Evolutionary conservation across 257 asterid genomes (phyloP).

Genomic region (Gentiana macrophylla): DNA sequence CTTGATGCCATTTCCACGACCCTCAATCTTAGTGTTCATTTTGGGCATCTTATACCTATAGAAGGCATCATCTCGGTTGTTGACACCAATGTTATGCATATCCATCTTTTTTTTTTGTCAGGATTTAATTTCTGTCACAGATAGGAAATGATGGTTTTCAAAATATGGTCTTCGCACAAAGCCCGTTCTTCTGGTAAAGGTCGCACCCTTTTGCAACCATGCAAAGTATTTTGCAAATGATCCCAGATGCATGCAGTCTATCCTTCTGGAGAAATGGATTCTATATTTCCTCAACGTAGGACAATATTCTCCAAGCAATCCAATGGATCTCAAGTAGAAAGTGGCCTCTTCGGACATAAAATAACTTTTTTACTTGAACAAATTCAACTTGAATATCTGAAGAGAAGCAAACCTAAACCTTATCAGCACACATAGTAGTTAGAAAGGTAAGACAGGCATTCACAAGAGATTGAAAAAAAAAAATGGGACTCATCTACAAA

Average conservation of each 20-base stretch:
- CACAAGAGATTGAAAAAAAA: no score
- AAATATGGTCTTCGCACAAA: slow-evolving; percentile 3
- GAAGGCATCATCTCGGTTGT: slow-evolving; percentile 85
- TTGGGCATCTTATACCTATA: slow-evolving; percentile 83
- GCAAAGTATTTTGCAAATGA: slow-evolving; percentile 18
- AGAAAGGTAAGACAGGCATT: no score
- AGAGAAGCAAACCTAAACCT: slow-evolving; percentile 7
- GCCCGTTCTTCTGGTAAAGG: slow-evolving; percentile 19
- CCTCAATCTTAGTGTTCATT: slow-evolving; percentile 75
- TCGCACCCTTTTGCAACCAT: slow-evolving; percentile 32
- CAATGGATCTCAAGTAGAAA: slow-evolving; percentile 28
- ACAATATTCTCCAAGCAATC: slow-evolving; percentile 62
- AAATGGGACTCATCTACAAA: no score
- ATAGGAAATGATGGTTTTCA: slow-evolving; percentile 16
- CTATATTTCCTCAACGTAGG: slow-evolving; percentile 47
- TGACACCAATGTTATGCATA: slow-evolving; percentile 75
- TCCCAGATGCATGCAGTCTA: slow-evolving; percentile 54
- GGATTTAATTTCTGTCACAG: background rate
- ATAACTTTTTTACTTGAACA: slow-evolving; percentile 2
- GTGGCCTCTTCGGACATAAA: slow-evolving; percentile 19
- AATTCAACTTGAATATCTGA: slow-evolving; percentile 10
- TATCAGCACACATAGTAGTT: background rate
- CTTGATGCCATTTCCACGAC: slow-evolving; percentile 88
- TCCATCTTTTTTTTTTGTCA: slow-evolving; percentile 41
- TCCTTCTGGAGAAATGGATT: slow-evolving; percentile 24